Evolutionary conservation across 106 monocot species (phyloP).

Genomic region (Dendrobium nobile): DNA sequence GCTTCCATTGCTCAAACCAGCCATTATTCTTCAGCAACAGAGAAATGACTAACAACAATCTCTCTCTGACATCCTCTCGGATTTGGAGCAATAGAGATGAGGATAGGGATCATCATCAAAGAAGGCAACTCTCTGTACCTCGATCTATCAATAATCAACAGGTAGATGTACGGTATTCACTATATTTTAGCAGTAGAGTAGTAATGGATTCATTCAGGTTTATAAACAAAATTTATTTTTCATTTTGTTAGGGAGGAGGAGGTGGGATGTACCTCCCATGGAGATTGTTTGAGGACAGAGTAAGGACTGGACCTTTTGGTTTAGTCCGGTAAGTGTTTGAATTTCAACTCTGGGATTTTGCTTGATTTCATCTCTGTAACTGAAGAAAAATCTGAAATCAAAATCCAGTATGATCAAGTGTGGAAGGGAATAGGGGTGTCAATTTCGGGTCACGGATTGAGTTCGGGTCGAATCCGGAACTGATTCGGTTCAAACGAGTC

Average conservation of each 20-base stretch:
- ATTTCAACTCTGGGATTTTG: not conserved
- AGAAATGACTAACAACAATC: not conserved
- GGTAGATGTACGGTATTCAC: constrained; percentile 5
- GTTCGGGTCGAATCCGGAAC: too few relatives aligned
- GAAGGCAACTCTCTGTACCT: not conserved
- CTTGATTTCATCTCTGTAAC: too few relatives aligned
- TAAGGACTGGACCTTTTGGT: constrained; percentile 48
- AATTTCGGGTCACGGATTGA: too few relatives aligned
- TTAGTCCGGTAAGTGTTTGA: constrained; percentile 28
- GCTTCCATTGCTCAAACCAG: not conserved
- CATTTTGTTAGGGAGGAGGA: constrained; percentile 19
- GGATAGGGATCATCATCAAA: not conserved
- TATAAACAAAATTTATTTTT: not conserved
- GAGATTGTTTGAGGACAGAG: constrained; percentile 50
- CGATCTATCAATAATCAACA: not conserved
- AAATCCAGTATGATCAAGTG: too few relatives aligned
- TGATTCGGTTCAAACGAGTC: too few relatives aligned
- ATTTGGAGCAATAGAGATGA: not conserved
- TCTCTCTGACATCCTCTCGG: constrained; percentile 4
- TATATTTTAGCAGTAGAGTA: not conserved
- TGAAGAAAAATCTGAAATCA: too few relatives aligned
- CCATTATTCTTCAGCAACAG: not conserved
- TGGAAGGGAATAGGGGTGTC: too few relatives aligned
- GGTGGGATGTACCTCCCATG: constrained; percentile 19
- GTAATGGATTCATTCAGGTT: not conserved